Evolutionary conservation across 768 basidiomycete genomes (phyloP), one percentile per base, ranked within the genome.

Genomic region (Mycena capillaripes): DNA sequence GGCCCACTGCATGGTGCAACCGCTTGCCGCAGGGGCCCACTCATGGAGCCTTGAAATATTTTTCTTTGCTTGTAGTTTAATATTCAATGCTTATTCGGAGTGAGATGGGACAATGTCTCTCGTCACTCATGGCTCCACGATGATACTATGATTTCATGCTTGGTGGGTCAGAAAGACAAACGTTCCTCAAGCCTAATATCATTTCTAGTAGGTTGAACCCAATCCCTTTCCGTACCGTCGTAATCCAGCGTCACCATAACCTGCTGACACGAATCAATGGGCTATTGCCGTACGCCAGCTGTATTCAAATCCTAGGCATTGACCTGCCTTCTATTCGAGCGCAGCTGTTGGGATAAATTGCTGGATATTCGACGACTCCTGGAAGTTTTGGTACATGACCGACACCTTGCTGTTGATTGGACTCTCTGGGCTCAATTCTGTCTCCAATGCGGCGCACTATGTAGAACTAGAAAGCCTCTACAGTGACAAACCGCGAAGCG

Each of bases 381-480:
- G 6, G 53, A 65, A n/a, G 21, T 11, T 10, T 42, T 50, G 40
- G 27, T 16, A 14, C 17, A 34, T 17, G 38, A 57, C 40, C 14
- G 16, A 16, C 38, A 68, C 46, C 57, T 68, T 16, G 66, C 66
- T 8, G 42, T 68, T 4, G 16, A 12, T 14, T 69, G 67, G 67
- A 50, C 14, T 17, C 32, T 61, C 19, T 69, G 67, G 67, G 16
- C 44, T 36, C 32, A 44, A 7, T 29, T 53, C 12, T 27, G 4
- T 3, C 32, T 9, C 27, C 42, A 69, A 60, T 60, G 56, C 23
- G 55, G 55, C 48, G 7, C 32, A 25, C n/a, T n/a, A n/a, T n/a
- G n/a, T 69, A 8, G n/a, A 16, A 19, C 44, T 69, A 23, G 27
- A 69, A 25, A 69, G 67, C 67, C 67, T 69, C 25, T 36, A 36